A percentile compares a stretch with the other conserved stretches of the same genome.
Evolutionary conservation across 2,329 filamentous ascomycete genomes (phyloP).

Genomic region (Pseudopyricularia cyperi): DNA sequence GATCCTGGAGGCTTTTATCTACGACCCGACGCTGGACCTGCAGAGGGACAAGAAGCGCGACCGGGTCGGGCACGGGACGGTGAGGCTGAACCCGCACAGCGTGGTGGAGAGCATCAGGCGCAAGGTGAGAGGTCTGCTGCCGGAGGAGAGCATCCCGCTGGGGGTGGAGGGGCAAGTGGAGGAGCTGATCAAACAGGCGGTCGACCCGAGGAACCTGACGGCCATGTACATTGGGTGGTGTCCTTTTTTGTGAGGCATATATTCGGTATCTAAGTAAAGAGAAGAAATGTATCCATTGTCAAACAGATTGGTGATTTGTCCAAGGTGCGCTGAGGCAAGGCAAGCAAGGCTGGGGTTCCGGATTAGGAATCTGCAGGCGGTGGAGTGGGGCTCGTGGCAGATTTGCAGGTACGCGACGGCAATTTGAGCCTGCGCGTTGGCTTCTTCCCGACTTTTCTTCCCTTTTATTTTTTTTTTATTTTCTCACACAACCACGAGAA

Average conservation of each 20-base stretch:
- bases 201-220: slow-evolving; percentile 64
- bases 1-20: slow-evolving; percentile 90
- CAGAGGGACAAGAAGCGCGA: slow-evolving; percentile 54
- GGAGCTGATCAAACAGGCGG: slow-evolving; percentile 79
- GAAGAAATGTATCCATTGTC: neutral
- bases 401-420: neutral
- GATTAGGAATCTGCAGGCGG: neutral
- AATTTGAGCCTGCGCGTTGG: neutral
- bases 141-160: slow-evolving; percentile 80
- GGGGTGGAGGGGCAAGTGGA: slow-evolving; percentile 97
- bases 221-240: slow-evolving; percentile 97
- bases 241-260: slow-evolving; percentile 34
- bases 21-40: slow-evolving; percentile 91
- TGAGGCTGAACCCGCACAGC: slow-evolving; percentile 47
- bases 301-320: no score
- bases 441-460: neutral
- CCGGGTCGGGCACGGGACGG: slow-evolving; percentile 15
- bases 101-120: slow-evolving; percentile 81
- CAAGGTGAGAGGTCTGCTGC: slow-evolving; percentile 74
- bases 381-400: neutral
- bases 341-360: neutral
- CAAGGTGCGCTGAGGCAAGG: neutral
- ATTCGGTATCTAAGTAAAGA: neutral
- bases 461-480: neutral
- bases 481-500: no score